Evolutionary conservation across 495 filamentous ascomycete genomes (phyloP).

Genomic region (Penicillium steckii): DNA sequence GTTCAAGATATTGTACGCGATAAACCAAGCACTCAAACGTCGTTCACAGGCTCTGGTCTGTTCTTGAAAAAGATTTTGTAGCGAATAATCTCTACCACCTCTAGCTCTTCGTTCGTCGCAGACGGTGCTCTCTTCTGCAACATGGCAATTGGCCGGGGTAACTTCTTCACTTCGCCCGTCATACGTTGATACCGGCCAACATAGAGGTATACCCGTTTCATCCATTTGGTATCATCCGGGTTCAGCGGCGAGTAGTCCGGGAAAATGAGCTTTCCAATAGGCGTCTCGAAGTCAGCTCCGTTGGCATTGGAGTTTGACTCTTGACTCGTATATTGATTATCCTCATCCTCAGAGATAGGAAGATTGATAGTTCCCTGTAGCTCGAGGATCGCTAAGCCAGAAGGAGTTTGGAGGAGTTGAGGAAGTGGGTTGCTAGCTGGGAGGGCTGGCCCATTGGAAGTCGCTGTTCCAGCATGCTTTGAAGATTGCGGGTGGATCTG

Average conservation of each 20-base stretch:
- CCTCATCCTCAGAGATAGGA: slow-evolving; percentile 20
- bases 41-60: slow-evolving; percentile 81
- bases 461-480: neutral
- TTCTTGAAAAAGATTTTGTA: slow-evolving; percentile 86
- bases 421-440: slow-evolving; percentile 66
- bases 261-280: slow-evolving; percentile 75
- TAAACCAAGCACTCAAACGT: slow-evolving; percentile 24
- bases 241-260: slow-evolving; percentile 62
- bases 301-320: slow-evolving; percentile 8
- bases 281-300: slow-evolving; percentile 40
- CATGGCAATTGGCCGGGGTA: slow-evolving; percentile 74
- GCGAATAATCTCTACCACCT: slow-evolving; percentile 82
- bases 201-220: slow-evolving; percentile 85
- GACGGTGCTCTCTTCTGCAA: slow-evolving; percentile 39
- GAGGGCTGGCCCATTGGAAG: slow-evolving; percentile 5
- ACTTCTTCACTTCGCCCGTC: slow-evolving; percentile 85
- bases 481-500: slow-evolving; percentile 27
- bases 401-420: slow-evolving; percentile 77
- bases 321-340: slow-evolving; percentile 10
- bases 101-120: slow-evolving; percentile 47
- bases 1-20: neutral
- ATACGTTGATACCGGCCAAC: slow-evolving; percentile 88
- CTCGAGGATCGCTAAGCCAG: slow-evolving; percentile 74
- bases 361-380: slow-evolving; percentile 84
- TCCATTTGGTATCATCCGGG: slow-evolving; percentile 64